These are phyloP conservation scores for Penstemon barbatus DNA, from an alignment of 257 asterid species.

Conservation along the genomic window DNA sequence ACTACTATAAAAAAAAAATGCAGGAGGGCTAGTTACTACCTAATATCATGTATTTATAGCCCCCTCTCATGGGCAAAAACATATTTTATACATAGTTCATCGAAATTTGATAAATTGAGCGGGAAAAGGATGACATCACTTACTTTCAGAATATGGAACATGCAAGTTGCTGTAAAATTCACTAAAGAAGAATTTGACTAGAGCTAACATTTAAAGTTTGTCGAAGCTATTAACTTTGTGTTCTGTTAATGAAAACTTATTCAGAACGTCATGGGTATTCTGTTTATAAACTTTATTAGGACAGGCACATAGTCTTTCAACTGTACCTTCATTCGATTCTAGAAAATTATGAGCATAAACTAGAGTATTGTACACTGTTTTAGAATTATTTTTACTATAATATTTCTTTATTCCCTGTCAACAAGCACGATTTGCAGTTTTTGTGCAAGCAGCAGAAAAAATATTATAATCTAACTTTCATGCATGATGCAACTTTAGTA, in stretches of 20 bases:
- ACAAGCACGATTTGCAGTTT: not conserved
- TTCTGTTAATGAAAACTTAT: not conserved
- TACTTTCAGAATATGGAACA: not conserved
- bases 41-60: not conserved
- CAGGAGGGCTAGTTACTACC: not conserved
- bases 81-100: not conserved
- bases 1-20: not conserved
- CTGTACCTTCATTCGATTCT: no score
- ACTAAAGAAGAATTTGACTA: not conserved
- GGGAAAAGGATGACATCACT: not conserved
- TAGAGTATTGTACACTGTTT: not conserved
- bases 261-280: no score
- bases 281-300: no score
- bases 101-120: not conserved
- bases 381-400: not conserved
- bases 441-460: constrained; percentile 1
- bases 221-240: not conserved
- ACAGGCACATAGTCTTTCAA: no score
- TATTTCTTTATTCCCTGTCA: not conserved
- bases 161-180: not conserved
- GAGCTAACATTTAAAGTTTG: not conserved
- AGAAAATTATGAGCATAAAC: not conserved
- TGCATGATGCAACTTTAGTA: not conserved
- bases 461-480: not conserved
- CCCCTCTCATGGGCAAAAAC: no score